Conservation (phyloP, 225 moss, liverwort and hornwort species). For the Straminergon stramineum region DNA sequence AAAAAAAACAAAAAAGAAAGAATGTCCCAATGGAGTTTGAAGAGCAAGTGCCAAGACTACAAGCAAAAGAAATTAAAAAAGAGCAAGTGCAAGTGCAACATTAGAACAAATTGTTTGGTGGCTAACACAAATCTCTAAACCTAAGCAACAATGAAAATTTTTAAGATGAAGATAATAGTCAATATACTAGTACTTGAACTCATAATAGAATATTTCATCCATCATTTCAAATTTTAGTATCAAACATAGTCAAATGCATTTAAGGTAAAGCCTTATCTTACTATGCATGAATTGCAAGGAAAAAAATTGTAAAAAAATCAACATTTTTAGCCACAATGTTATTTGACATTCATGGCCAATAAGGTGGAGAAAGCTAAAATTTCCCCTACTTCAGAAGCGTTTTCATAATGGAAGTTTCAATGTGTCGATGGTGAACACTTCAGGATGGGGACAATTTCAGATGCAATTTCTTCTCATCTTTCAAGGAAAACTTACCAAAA, state of each 20-base stretch:
- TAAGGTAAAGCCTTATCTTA: too few species aligned
- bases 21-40: not conserved
- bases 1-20: not conserved
- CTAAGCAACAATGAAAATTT: not conserved
- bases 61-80: not conserved
- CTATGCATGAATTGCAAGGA: not conserved
- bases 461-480: too few species aligned
- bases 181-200: not conserved
- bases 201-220: not conserved
- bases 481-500: too few species aligned
- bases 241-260: not conserved
- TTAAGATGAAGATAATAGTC: not conserved
- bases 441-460: too few species aligned
- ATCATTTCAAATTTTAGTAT: not conserved
- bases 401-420: not conserved
- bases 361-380: not conserved
- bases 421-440: not conserved
- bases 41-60: not conserved
- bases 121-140: fast-evolving
- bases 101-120: fast-evolving
- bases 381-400: not conserved
- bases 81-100: not conserved
- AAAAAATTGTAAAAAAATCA: not conserved
- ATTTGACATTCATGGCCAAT: not conserved
- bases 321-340: fast-evolving